Evolutionary conservation across 768 basidiomycete species (phyloP), one percentile per base, ranked within the genome.

Genomic region (Phlebiopsis gigantea): DNA sequence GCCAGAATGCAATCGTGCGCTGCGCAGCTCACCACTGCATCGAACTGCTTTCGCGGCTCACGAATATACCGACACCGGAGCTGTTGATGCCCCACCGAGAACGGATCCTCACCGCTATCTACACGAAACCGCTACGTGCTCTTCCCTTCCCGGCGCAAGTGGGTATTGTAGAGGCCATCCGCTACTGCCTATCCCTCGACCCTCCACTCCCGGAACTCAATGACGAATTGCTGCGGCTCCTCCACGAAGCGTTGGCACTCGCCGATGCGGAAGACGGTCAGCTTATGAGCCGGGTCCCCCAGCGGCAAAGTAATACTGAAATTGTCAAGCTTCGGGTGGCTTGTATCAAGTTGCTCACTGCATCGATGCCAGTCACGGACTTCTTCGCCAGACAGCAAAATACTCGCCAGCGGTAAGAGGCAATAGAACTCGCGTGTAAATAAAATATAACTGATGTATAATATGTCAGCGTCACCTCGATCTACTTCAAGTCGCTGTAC

Each of bases 401-500:
- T 66, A 91, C 90, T 1, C 83, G 97, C 9, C 88, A 93, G 66
- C 86, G 87, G 94, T 94, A 68, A 62, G 74, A 62, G 15, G 12
- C 5, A 21, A 31, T 26, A 10, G 4, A n/a, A n/a, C n/a, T n/a
- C n/a, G n/a, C n/a, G n/a, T n/a, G n/a, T 5, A n/a, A 14, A 17
- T 30, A 58, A 6, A n/a, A 47, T 3, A 10, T 46, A 34, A 14
- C 25, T 47, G 47, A 29, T n/a, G 1, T 43, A 12, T 19, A 3
- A 25, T 41, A 46, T 46, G 9, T 22, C 62, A 96, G 95, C 63
- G 93, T 98, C 10, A 95, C 94, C 17, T 80, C 90, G 31, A 90
- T 98, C 21, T 98, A 98, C 73, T 99, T 99, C 81, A 98, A 99
- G 73, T 94, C 95, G 10, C 80, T 99, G 29, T 99, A 99, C 71